A percentile compares a stretch with the other conserved stretches of the same genome.
Conservation (phyloP, 768 basidiomycete genomes). For the Grammothele lineata region DNA sequence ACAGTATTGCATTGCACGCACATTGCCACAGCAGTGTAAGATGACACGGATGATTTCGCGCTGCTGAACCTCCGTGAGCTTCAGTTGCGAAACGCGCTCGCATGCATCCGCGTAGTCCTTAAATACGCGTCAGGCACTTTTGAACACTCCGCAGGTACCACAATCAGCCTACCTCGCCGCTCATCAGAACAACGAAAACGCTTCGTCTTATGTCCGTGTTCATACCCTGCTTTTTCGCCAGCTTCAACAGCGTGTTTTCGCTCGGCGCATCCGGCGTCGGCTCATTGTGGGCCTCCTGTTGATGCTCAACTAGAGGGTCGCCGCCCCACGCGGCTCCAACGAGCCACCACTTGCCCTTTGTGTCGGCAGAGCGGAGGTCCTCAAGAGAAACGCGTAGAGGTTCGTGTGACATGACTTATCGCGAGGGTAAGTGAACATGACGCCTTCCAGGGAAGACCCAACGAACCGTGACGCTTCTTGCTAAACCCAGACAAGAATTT, state of each 20-base stretch:
- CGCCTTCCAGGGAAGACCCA: no score
- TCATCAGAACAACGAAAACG: conserved; percentile 94
- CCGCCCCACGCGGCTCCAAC: conserved; percentile 96
- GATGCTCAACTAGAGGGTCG: conserved; percentile 79
- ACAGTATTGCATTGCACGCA: no score
- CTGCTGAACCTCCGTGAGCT: conserved; percentile 84
- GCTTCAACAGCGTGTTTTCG: conserved; percentile 51
- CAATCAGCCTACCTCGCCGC: conserved; percentile 71
- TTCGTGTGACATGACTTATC: conserved; percentile 78
- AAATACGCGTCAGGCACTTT: not conserved
- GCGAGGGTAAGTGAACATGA: conserved; percentile 1
- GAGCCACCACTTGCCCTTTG: conserved; percentile 97
- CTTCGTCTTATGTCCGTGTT: conserved; percentile 93
- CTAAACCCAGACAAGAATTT: conserved; percentile 74
- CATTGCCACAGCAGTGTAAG: conserved; percentile 90
- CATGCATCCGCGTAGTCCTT: conserved; percentile 97
- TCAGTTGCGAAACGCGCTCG: conserved; percentile 80
- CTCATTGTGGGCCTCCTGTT: conserved; percentile 30
- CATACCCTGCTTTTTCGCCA: conserved; percentile 97
- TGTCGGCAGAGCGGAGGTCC: conserved; percentile 82
- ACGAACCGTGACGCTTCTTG: conserved; percentile 70
- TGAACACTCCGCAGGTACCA: not conserved
- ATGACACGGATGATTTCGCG: conserved; percentile 92
- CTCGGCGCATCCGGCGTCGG: conserved; percentile 28
- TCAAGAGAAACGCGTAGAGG: conserved; percentile 79